Evolutionary conservation across 1,284 basidiomycete species (phyloP).

Genomic region (Tylopilus sp.): DNA sequence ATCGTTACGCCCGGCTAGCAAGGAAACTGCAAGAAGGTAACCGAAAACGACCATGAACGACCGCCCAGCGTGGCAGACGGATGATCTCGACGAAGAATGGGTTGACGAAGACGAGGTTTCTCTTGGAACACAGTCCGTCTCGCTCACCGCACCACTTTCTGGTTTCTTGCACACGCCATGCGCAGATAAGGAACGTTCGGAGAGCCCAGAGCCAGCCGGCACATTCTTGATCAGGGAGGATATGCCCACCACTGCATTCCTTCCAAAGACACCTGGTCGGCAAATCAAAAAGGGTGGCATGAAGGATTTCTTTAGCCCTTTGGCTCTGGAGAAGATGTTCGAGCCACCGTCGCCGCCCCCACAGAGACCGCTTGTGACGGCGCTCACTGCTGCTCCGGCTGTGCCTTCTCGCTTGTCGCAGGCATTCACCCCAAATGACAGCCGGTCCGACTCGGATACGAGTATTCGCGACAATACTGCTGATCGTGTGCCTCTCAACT

Average conservation of each 20-base stretch:
- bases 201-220: slow-evolving; percentile 56
- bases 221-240: slow-evolving; percentile 88
- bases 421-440: slow-evolving; percentile 43
- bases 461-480: slow-evolving; percentile 12
- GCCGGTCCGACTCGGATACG: slow-evolving; percentile 38
- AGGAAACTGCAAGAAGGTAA: not conserved
- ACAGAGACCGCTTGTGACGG: slow-evolving; percentile 33
- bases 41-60: slow-evolving; percentile 25
- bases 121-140: slow-evolving; percentile 63
- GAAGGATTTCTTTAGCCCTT: slow-evolving; percentile 88
- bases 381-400: slow-evolving; percentile 43
- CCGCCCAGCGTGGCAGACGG: slow-evolving; percentile 81
- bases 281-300: slow-evolving; percentile 67
- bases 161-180: slow-evolving; percentile 60
- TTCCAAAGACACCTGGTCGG: slow-evolving; percentile 72
- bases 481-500: slow-evolving; percentile 19
- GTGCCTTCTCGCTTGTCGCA: slow-evolving; percentile 51
- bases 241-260: slow-evolving; percentile 61
- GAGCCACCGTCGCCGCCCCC: slow-evolving; percentile 85
- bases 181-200: slow-evolving; percentile 44
- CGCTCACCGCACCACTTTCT: slow-evolving; percentile 69
- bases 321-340: slow-evolving; percentile 90
- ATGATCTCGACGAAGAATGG: slow-evolving; percentile 85
- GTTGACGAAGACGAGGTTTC: slow-evolving; percentile 62
- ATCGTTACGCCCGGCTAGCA: not conserved